Evolutionary conservation across 2,329 filamentous ascomycete genomes (phyloP).

Genomic region (Colletotrichum chlorophyti): DNA sequence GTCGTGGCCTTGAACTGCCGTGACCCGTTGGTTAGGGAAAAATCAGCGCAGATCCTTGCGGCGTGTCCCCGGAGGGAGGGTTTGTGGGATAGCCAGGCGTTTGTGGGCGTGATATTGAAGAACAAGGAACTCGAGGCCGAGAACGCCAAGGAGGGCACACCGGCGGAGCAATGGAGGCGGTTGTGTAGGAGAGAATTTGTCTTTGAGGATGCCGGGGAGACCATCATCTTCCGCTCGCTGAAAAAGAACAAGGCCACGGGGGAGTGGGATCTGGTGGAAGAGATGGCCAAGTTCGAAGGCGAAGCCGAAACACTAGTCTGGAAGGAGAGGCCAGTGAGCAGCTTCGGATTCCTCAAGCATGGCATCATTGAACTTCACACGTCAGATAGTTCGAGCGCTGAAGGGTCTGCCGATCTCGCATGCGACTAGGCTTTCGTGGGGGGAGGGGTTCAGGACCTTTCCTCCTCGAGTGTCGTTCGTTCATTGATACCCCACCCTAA

Average conservation of each 20-base stretch:
- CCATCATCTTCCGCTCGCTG: constrained; percentile 44
- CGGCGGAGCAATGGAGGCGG: constrained; percentile 47
- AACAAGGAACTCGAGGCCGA: constrained; percentile 44
- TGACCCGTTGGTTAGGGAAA: constrained; percentile 44
- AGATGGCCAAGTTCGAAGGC: constrained; percentile 41
- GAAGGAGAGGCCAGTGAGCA: constrained; percentile 44
- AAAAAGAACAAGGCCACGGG: constrained; percentile 39
- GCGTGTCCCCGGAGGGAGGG: constrained; percentile 51
- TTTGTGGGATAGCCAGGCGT: constrained; percentile 49
- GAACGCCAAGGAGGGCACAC: constrained; percentile 39
- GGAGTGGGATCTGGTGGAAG: constrained; percentile 46
- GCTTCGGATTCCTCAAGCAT: constrained; percentile 33
- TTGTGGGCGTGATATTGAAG: constrained; percentile 45
- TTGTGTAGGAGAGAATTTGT: constrained; percentile 46
- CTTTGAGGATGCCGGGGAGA: constrained; percentile 41
- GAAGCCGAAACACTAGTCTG: constrained; percentile 39
- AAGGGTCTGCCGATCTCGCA: too few relatives aligned
- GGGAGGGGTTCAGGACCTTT: too few relatives aligned
- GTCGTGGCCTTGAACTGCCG: constrained; percentile 49
- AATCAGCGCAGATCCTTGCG: constrained; percentile 47
- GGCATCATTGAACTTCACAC: too few relatives aligned
- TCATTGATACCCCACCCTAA: too few relatives aligned
- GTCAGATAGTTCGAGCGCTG: too few relatives aligned
- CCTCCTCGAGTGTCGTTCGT: too few relatives aligned
- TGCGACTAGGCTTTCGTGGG: too few relatives aligned